Conservation (phyloP, 2,329 filamentous ascomycete species). For the Diaporthe velutina region DNA sequence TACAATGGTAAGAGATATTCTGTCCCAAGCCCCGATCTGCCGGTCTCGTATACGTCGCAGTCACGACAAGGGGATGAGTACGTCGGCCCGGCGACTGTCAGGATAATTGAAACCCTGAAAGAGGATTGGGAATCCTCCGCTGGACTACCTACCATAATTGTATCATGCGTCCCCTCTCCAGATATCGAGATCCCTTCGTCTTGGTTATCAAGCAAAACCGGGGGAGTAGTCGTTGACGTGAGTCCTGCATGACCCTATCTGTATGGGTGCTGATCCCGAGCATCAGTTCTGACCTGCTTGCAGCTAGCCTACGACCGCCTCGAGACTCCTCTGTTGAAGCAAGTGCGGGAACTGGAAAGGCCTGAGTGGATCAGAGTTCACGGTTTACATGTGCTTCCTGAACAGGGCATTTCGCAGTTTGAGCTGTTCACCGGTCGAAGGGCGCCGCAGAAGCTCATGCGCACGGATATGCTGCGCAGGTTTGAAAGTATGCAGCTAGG, state of each 20-base stretch:
- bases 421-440: slow-evolving; percentile 72
- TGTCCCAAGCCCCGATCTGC: background rate
- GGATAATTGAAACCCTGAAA: background rate
- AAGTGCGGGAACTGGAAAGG: slow-evolving; percentile 61
- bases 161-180: slow-evolving; percentile 9
- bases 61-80: background rate
- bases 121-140: slow-evolving; percentile 2
- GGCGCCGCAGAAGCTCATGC: slow-evolving; percentile 68
- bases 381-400: slow-evolving; percentile 70
- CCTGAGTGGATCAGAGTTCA: slow-evolving; percentile 70
- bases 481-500: background rate
- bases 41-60: background rate
- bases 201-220: slow-evolving; percentile 6
- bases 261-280: background rate
- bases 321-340: slow-evolving; percentile 66
- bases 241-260: background rate
- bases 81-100: slow-evolving; percentile 5
- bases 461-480: background rate
- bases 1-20: background rate
- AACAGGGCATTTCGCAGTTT: slow-evolving; percentile 73
- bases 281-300: slow-evolving; percentile 53
- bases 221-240: slow-evolving; percentile 3
- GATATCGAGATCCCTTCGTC: background rate
- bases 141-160: background rate
- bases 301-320: slow-evolving; percentile 51